phyloP scores from a whole-genome alignment of 495 filamentous ascomycete species.

The Achaetomiella virescens region DNA sequence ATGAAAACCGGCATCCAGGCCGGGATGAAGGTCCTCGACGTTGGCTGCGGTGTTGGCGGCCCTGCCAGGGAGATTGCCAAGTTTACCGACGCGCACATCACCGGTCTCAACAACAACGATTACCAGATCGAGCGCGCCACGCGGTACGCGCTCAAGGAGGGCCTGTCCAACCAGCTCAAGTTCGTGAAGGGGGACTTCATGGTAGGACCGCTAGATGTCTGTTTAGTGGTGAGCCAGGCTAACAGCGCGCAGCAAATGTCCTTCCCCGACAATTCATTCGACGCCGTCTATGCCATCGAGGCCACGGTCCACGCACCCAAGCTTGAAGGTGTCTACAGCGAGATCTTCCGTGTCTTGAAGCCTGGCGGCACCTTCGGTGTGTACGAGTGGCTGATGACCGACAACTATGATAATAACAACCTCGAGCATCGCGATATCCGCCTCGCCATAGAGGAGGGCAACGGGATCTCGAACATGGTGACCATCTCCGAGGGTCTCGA shows the following conservation, averaged over 20 bases:
- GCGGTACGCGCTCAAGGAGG: slow-evolving; percentile 74
- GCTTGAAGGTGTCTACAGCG: slow-evolving; percentile 87
- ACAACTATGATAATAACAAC: slow-evolving; percentile 87
- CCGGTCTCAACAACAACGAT: slow-evolving; percentile 98
- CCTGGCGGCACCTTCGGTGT: slow-evolving; percentile 95
- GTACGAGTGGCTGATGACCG: slow-evolving; percentile 99
- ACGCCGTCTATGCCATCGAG: slow-evolving; percentile 97
- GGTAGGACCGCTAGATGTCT: slow-evolving; percentile 41
- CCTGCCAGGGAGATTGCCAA: slow-evolving; percentile 96
- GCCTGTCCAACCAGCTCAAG: slow-evolving; percentile 70
- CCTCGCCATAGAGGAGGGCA: slow-evolving; percentile 90
- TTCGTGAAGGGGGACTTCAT: slow-evolving; percentile 98
- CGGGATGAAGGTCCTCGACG: slow-evolving; percentile 87
- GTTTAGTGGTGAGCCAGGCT: slow-evolving; percentile 1
- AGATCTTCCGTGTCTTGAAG: slow-evolving; percentile 94
- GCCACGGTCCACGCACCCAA: slow-evolving; percentile 93
- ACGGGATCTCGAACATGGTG: slow-evolving; percentile 99
- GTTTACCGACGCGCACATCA: slow-evolving; percentile 84
- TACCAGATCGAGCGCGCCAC: slow-evolving; percentile 97
- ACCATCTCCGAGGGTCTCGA: slow-evolving; percentile 72
- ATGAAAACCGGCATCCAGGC: slow-evolving; percentile 80
- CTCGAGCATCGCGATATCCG: slow-evolving; percentile 83
- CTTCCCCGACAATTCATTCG: slow-evolving; percentile 86
- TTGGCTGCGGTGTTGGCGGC: slow-evolving; percentile 95
- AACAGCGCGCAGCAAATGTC: slow-evolving; percentile 72